Conservation (phyloP, 495 filamentous ascomycete species). For the Penicillium samsonianum region DNA sequence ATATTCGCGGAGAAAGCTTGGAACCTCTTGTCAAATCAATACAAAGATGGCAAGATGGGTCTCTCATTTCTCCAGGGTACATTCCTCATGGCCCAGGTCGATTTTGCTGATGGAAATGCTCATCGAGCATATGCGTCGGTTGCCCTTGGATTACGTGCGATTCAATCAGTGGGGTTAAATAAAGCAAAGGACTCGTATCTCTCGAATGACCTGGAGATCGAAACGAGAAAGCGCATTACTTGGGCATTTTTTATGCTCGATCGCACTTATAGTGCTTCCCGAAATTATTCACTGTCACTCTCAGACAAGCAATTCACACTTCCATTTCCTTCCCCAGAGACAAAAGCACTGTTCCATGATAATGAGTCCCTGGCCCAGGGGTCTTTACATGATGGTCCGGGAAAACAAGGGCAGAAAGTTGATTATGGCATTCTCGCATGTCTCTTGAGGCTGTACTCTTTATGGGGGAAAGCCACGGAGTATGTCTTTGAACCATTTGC, state of each 20-base stretch:
- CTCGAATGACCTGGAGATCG: conserved; percentile 11
- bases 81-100: conserved; percentile 31
- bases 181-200: conserved; percentile 17
- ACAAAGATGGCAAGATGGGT: conserved; percentile 20
- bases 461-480: conserved; percentile 35
- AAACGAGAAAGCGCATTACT: conserved; percentile 24
- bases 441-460: conserved; percentile 26
- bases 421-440: conserved; percentile 30
- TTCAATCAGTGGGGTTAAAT: conserved; percentile 30
- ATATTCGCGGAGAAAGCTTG: conserved; percentile 27
- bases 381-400: conserved; percentile 22
- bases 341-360: background rate
- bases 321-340: conserved; percentile 18
- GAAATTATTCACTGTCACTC: conserved; percentile 30
- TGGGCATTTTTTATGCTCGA: conserved; percentile 39
- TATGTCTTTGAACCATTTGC: conserved; percentile 30
- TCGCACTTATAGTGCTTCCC: conserved; percentile 32
- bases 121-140: conserved; percentile 28
- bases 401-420: conserved; percentile 24
- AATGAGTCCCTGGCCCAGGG: conserved; percentile 1
- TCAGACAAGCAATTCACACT: conserved; percentile 33
- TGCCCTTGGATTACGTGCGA: conserved; percentile 27
- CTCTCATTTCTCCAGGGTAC: conserved; percentile 32
- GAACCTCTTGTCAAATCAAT: conserved; percentile 24
- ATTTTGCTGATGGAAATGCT: conserved; percentile 30